These are phyloP conservation scores for Cryptococcus floricola DNA, from an alignment of 1,284 basidiomycete genomes.

Conservation along the genomic window DNA sequence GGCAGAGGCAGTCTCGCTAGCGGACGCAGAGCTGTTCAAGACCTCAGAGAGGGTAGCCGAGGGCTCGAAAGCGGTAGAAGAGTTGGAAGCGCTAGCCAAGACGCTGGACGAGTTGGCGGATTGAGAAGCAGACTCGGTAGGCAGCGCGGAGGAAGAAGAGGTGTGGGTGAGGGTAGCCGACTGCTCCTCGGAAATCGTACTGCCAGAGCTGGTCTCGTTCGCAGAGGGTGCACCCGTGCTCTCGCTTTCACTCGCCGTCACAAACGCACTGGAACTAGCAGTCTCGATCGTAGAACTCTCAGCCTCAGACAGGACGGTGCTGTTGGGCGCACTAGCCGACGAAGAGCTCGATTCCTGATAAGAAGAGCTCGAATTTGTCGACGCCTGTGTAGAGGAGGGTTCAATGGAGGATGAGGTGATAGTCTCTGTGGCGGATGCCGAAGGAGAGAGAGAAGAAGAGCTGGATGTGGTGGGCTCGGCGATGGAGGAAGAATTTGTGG, in stretches of 20 bases:
- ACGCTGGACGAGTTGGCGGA: constrained; percentile 3
- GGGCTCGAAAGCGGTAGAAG: constrained; percentile 13
- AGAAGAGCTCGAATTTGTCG: constrained; percentile 11
- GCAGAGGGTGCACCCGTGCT: not conserved
- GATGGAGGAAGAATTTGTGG: not conserved
- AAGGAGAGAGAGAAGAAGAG: constrained; percentile 9
- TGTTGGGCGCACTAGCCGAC: constrained; percentile 6
- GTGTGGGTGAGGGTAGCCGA: constrained; percentile 7
- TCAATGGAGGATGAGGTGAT: not conserved
- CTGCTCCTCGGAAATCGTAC: not conserved
- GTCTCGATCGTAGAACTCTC: not conserved
- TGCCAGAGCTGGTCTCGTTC: constrained; percentile 5
- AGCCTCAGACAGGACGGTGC: not conserved
- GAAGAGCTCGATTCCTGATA: constrained; percentile 18
- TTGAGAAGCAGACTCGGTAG: not conserved
- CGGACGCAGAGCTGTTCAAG: not conserved
- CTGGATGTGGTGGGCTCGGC: constrained; percentile 2
- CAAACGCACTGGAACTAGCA: not conserved
- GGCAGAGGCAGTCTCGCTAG: constrained; percentile 32
- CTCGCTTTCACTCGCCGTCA: constrained; percentile 1
- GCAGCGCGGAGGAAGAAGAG: constrained; percentile 2
- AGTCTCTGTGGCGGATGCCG: constrained; percentile 1
- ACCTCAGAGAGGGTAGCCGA: constrained; percentile 3
- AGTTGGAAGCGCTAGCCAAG: constrained; percentile 24
- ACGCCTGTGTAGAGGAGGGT: constrained; percentile 10